Conservation (phyloP, 2,329 filamentous ascomycete genomes). For the Xylaria digitata region DNA sequence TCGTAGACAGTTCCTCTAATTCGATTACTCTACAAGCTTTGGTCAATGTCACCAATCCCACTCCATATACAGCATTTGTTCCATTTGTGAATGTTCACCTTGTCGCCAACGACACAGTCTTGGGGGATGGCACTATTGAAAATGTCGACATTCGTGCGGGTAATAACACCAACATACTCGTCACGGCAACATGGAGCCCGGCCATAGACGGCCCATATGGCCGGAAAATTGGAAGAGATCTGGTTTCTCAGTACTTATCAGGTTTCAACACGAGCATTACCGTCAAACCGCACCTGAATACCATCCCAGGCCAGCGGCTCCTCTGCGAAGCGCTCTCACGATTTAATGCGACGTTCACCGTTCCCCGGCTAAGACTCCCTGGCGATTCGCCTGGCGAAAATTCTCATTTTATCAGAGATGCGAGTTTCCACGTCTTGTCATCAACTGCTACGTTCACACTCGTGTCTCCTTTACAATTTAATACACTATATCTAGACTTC, state of each 20-base stretch:
- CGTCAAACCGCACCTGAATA: constrained; percentile 75
- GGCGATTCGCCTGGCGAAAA: constrained; percentile 59
- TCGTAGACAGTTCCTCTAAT: constrained; percentile 77
- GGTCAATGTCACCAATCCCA: constrained; percentile 91
- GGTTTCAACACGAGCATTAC: constrained; percentile 86
- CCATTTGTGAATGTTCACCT: constrained; percentile 84
- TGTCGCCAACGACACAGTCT: constrained; percentile 74
- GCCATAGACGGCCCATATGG: constrained; percentile 71
- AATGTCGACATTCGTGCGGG: constrained; percentile 74
- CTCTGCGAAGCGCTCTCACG: constrained; percentile 79
- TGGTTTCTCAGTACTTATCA: constrained; percentile 88
- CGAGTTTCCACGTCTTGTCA: constrained; percentile 86
- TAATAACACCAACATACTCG: constrained; percentile 74
- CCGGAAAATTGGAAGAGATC: constrained; percentile 71
- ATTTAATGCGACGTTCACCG: constrained; percentile 76
- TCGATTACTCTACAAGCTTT: constrained; percentile 77
- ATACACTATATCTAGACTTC: constrained; percentile 79
- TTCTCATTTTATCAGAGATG: constrained; percentile 82
- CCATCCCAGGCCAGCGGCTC: constrained; percentile 77
- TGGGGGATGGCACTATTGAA: constrained; percentile 79
- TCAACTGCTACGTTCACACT: constrained; percentile 88
- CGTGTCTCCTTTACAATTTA: constrained; percentile 78
- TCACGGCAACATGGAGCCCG: constrained; percentile 82
- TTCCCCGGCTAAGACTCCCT: constrained; percentile 74
- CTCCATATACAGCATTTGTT: constrained; percentile 83